A percentile compares a stretch with the other conserved stretches of the same genome.
Conservation (phyloP, 2,329 filamentous ascomycete species). For the Aspergillus quadricinctus region DNA sequence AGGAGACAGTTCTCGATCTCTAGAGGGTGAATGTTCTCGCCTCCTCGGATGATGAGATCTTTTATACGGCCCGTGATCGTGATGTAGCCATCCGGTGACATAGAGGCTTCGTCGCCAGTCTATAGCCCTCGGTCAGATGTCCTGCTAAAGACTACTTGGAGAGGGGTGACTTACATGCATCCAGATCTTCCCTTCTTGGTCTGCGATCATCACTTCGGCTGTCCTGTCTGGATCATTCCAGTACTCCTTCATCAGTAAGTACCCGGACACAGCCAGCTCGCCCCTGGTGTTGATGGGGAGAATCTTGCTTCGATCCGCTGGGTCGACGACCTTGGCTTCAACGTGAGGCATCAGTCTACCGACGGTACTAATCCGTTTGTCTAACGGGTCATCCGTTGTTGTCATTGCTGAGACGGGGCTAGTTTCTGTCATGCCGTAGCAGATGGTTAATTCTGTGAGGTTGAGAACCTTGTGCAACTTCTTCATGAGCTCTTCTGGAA, state of each 20-base stretch:
- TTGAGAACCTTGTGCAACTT: constrained; percentile 68
- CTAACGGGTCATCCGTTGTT: constrained; percentile 66
- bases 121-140: constrained; percentile 27
- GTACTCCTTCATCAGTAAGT: constrained; percentile 87
- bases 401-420: constrained; percentile 72
- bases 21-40: constrained; percentile 92
- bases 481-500: constrained; percentile 69
- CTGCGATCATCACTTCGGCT: constrained; percentile 60
- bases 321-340: constrained; percentile 70
- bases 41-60: constrained; percentile 89
- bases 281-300: constrained; percentile 65
- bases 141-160: background rate
- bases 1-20: constrained; percentile 89
- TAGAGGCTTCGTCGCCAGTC: constrained; percentile 84
- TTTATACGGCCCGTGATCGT: constrained; percentile 89
- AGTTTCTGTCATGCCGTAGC: constrained; percentile 96
- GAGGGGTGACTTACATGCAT: constrained; percentile 55
- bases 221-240: constrained; percentile 71
- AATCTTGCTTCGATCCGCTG: constrained; percentile 54
- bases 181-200: constrained; percentile 62
- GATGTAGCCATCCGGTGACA: constrained; percentile 79
- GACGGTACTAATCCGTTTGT: constrained; percentile 69
- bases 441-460: constrained; percentile 79
- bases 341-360: constrained; percentile 84
- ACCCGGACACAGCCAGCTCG: constrained; percentile 79